A percentile compares a stretch with the other conserved stretches of the same genome.
phyloP scores from a whole-genome alignment of 2,329 filamentous ascomycete species.

The Fonsecaea pugnacius region DNA sequence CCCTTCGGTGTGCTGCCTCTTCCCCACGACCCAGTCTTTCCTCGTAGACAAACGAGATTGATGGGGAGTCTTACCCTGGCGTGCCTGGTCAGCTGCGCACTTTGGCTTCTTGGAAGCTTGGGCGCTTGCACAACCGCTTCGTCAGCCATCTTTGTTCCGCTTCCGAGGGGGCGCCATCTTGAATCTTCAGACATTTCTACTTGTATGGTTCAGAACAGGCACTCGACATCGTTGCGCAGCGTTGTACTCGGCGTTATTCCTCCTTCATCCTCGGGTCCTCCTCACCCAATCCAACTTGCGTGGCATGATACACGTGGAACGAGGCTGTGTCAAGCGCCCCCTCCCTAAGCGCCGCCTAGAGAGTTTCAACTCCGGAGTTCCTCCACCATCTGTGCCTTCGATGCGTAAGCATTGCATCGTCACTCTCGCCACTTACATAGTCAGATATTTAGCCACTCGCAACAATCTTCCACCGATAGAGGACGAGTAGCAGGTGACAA shows the following conservation, averaged over 20 bases:
- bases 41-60: background rate
- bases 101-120: constrained; percentile 1
- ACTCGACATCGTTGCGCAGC: no score
- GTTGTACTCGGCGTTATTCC: no score
- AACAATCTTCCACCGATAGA: background rate
- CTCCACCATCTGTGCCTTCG: background rate
- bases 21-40: background rate
- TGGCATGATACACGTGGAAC: background rate
- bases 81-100: background rate
- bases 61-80: background rate
- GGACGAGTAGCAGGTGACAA: background rate
- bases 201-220: background rate
- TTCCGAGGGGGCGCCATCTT: background rate
- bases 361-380: background rate
- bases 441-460: background rate
- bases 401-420: constrained; percentile 1
- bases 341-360: background rate
- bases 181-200: background rate
- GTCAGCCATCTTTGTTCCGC: constrained; percentile 4
- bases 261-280: no score
- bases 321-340: background rate
- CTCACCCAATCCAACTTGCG: background rate
- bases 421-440: background rate
- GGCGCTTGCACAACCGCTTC: constrained; percentile 7
- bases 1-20: background rate